Evolutionary conservation across 2,329 filamentous ascomycete species (phyloP), one percentile per base, ranked within the genome.

Genomic region (Aspergillus carbonarius): DNA sequence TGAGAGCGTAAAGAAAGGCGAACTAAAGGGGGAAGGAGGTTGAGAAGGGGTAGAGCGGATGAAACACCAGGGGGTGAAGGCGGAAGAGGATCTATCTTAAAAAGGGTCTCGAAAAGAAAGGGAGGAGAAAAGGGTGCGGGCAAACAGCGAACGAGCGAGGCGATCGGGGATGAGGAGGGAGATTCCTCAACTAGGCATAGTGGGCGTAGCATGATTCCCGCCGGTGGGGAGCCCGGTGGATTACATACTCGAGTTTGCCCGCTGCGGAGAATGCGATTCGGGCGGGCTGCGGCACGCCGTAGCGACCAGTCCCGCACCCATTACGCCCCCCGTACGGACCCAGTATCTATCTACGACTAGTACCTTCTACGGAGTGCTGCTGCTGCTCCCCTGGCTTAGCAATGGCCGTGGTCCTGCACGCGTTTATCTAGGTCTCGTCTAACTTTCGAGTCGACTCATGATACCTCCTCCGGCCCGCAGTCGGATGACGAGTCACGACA

Each of bases 121-220:
- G 23, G 35, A 32, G 20, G 9, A 37, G 35, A 32, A 42, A 40
- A 42, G 37, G 23, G 39, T 54, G 51, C 51, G 51, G 51, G 51
- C 51, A 44, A 42, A 48, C 37, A 18, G 25, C 44, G 27, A n/a
- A 32, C 39, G 20, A 40, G 39, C 32, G 48, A 54, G 51, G 51
- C 51, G 37, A 54, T 54, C 51, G 51, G 37, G 50, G 27, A 17
- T 35, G 20, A 30, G 44, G 39, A 15, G 51, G 37, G 25, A 27
- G 27, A 25, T 32, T 23, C 18, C 51, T 42, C 25, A 44, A 40
- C 39, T 32, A 17, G 27, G 37, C 32, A 25, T 54, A 54, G 51
- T 30, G 20, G 51, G 18, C 25, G 39, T 44, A 44, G 51, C 37
- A 54, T 54, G 51, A 44, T 54, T 54, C 23, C 40, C 51, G 44